Conservation (phyloP, 148 eudicot genomes). For the Rheum nobile region DNA sequence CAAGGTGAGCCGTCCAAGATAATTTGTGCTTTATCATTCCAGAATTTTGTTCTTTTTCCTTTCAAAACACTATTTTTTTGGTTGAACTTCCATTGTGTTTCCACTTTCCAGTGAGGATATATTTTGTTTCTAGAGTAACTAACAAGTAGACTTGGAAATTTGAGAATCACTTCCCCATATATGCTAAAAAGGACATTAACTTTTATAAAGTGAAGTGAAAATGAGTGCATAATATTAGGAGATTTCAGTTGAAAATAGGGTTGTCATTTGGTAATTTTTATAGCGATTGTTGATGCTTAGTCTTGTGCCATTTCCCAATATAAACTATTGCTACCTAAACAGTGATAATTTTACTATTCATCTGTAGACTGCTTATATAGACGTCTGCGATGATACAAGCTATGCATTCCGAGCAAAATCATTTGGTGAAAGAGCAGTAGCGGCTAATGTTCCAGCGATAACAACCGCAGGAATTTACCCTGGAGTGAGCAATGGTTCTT, state of each 20-base stretch:
- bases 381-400: slow-evolving; percentile 91
- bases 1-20: slow-evolving; percentile 58
- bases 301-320: neutral
- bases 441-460: slow-evolving; percentile 78
- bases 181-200: neutral
- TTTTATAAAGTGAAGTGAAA: neutral
- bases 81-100: neutral
- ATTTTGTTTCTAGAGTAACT: neutral
- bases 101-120: neutral
- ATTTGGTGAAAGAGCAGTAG: slow-evolving; percentile 50
- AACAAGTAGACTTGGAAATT: neutral
- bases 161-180: neutral
- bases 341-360: neutral
- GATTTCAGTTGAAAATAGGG: neutral
- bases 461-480: slow-evolving; percentile 98
- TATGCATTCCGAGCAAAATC: slow-evolving; percentile 81
- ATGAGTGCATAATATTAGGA: neutral
- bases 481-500: slow-evolving; percentile 97
- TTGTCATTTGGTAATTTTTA: neutral
- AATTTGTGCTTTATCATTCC: neutral
- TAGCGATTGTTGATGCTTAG: neutral
- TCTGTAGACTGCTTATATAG: slow-evolving; percentile 81
- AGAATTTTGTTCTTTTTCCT: neutral
- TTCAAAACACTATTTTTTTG: neutral
- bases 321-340: neutral